Evolutionary conservation across 1,284 basidiomycete species (phyloP).

Genomic region (Ustilago bromivora): DNA sequence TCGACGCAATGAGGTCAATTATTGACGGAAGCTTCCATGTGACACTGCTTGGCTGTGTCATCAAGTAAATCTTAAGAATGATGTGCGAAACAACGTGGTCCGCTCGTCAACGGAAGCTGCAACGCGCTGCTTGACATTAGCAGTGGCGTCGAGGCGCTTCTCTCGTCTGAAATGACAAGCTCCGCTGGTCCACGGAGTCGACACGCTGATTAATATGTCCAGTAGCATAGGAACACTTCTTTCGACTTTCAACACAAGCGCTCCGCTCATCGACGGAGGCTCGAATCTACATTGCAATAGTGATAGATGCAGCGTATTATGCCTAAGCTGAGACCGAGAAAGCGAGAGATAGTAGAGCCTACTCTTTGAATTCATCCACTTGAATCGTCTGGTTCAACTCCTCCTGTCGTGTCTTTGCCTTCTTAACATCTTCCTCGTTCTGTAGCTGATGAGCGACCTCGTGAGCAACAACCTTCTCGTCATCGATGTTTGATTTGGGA

Average conservation of each 20-base stretch:
- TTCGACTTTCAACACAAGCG: too few relatives aligned
- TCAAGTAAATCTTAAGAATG: too few relatives aligned
- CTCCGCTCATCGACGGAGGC: too few relatives aligned
- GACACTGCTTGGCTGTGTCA: too few relatives aligned
- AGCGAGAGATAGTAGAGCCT: background rate
- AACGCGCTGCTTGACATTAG: background rate
- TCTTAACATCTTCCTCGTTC: constrained; percentile 28
- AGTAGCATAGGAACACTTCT: too few relatives aligned
- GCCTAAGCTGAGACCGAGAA: background rate
- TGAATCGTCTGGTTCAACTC: constrained; percentile 25
- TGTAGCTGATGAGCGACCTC: constrained; percentile 26
- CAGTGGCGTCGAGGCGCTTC: too few relatives aligned
- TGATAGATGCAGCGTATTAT: background rate
- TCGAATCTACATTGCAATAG: background rate
- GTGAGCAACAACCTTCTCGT: constrained; percentile 33
- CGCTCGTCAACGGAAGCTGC: background rate
- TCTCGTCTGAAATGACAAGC: too few relatives aligned
- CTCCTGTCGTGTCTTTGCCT: constrained; percentile 32
- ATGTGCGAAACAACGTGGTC: background rate
- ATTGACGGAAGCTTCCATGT: too few relatives aligned
- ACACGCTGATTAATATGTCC: background rate
- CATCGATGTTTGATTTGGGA: constrained; percentile 48
- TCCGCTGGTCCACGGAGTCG: too few relatives aligned
- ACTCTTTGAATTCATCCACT: constrained; percentile 39
- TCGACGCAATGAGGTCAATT: background rate